Base-by-base conservation (phyloP, 2,329 filamentous ascomycete species). In the Claviceps sp. region DNA sequence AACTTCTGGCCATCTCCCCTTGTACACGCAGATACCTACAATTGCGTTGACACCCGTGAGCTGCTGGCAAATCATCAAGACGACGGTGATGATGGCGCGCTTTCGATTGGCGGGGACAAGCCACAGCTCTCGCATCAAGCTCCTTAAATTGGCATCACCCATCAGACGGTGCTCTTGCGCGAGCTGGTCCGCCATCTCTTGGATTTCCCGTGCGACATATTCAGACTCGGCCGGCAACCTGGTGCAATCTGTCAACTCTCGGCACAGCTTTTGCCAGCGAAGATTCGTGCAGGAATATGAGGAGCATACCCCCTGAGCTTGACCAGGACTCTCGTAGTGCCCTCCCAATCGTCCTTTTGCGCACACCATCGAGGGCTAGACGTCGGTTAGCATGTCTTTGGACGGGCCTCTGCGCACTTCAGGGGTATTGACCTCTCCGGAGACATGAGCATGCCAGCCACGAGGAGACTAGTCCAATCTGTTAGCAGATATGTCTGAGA, bases 21-120 rank as follows among this genome's bases (percentile, higher is more conserved):
- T 11, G 30, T 34, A 34, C 9, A 34, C 30, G 30, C n/a, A 9
- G 24, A 43, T 75, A 73, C 63, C 56, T 57, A 64, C 65, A 48
- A 86, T 63, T 20, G 69, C 65, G 52, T 71, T 72, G 22, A 67
- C 66, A n/a, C 82, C 82, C 0, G 83, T 86, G 78, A 86, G 84
- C 63, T 86, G 83, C 63, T 88, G 84, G 63, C 81, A 86, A 41
- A 85, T 69, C 82, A 82, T 72, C 50, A 78, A 65, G 2, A 68
- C 41, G 47, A 87, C 76, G 34, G 79, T 82, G 52, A 86, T 75
- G 47, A 85, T 64, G 2, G 77, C 79, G 49, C 83, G 76, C 59
- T 82, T 82, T 53, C 83, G 73, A 67, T 86, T 82, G 1, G 74
- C 74, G 1, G 72, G 67, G 50, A 82, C 74, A 5, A 71, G 66